Evolutionary conservation across 2,329 filamentous ascomycete genomes (phyloP).

Genomic region (Leptographium radiaticola): DNA sequence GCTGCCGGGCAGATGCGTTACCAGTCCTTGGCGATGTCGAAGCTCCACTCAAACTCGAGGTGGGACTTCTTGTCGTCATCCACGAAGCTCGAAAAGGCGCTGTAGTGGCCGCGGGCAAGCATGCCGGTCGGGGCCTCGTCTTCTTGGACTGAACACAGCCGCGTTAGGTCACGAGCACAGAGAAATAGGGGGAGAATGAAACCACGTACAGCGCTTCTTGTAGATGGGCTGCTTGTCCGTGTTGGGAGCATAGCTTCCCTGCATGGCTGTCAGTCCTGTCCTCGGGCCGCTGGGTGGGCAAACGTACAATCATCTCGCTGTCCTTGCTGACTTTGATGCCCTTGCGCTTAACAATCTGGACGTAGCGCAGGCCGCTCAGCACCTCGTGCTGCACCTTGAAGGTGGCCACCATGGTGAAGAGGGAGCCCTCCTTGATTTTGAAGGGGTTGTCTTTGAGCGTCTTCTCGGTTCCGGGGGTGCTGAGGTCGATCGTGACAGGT

Average conservation of each 20-base stretch:
- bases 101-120: constrained; percentile 81
- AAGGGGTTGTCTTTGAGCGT: constrained; percentile 86
- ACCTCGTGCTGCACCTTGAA: constrained; percentile 98
- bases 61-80: constrained; percentile 91
- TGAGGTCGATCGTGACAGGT: constrained; percentile 84
- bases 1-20: constrained; percentile 23
- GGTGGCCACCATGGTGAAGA: constrained; percentile 85
- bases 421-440: constrained; percentile 90
- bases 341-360: constrained; percentile 87
- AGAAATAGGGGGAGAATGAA: neutral
- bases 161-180: neutral
- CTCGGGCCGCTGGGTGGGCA: neutral
- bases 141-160: constrained; percentile 52
- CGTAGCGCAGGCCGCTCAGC: constrained; percentile 85
- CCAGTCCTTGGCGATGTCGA: constrained; percentile 97
- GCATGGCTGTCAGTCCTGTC: constrained; percentile 1
- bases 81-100: constrained; percentile 76
- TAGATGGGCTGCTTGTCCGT: constrained; percentile 78
- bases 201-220: constrained; percentile 74
- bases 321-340: constrained; percentile 81
- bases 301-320: constrained; percentile 89
- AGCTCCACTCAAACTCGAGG: constrained; percentile 88
- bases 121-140: constrained; percentile 90
- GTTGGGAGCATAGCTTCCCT: constrained; percentile 90
- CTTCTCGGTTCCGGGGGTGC: constrained; percentile 55